Evolutionary conservation across 768 basidiomycete species (phyloP), one percentile per base, ranked within the genome.

Genomic region (Lactarius hengduanensis): DNA sequence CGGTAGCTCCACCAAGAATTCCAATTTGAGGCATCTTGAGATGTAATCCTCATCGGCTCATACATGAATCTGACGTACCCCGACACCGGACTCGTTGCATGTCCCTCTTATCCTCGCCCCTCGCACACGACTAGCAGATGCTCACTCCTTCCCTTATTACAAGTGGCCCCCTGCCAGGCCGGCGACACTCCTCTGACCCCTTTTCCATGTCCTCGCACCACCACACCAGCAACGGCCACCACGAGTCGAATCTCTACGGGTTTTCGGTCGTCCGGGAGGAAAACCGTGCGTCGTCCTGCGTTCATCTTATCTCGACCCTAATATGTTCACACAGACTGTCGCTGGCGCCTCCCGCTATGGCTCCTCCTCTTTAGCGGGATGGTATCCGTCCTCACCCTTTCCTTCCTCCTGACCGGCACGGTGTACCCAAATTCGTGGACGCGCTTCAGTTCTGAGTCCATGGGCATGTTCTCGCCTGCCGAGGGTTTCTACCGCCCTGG

Each of bases 261-360:
- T 56, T 61, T 41, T 2, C 53, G 0, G 59, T 65, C 64, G 26
- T 50, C 22, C 55, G 28, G 7, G 57, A 66, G 32, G 61, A 62
- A 36, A 41, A 32, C 16, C 50, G 65, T 66, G 50, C 32, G 65
- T 63, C 28, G n/a, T 41, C 34, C 4, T 7, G 1, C 13, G 4
- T 8, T 10, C 26, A 20, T 28, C 9, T 43, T 58, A 53, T 53
- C 50, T 53, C 26, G 2, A 15, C 2, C 65, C 18, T 57, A 34
- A 20, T 32, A 18, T 43, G 9, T 8, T 53, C 55, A 9, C 43
- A 3, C 38, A 66, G 61, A 26, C 32, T 59, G 32, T 11, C 65
- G 57, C 32, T 63, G 65, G 65, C 61, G 41, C 34, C 65, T 66
- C 28, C 65, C 65, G 1, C 57, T 66, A 38, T 66, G 65, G 65